These are phyloP conservation scores for Tremella mesenterica DNA, from an alignment of 768 basidiomycete species.

Conservation along the genomic window DNA sequence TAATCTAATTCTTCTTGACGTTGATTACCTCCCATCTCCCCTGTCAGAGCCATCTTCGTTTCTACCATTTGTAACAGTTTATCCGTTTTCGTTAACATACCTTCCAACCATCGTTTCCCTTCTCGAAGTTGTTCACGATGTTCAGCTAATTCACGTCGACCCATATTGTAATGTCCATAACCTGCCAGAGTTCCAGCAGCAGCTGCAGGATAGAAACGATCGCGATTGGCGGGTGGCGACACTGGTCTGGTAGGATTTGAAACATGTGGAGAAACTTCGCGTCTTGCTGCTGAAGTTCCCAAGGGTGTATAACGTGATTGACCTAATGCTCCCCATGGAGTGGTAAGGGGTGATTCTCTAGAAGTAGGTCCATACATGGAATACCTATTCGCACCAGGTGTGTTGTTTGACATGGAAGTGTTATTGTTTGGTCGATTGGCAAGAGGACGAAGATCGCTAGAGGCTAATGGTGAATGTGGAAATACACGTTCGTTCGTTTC, in stretches of 20 bases:
- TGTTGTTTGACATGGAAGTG: not conserved
- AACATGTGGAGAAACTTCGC: not conserved
- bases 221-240: constrained; percentile 3
- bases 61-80: constrained; percentile 38
- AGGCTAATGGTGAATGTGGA: constrained; percentile 17
- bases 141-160: constrained; percentile 36
- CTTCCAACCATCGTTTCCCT: constrained; percentile 42
- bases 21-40: not conserved
- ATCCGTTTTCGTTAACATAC: constrained; percentile 37
- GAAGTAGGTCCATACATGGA: constrained; percentile 30
- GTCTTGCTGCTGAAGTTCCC: not conserved
- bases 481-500: constrained; percentile 20
- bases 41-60: constrained; percentile 34
- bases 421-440: not conserved
- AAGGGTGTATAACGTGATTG: not conserved
- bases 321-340: constrained; percentile 20
- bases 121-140: constrained; percentile 43
- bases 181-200: constrained; percentile 8
- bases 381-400: constrained; percentile 16
- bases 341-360: constrained; percentile 14
- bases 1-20: constrained; percentile 31
- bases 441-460: not conserved
- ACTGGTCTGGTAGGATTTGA: not conserved
- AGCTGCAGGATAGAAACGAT: not conserved
- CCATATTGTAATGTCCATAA: constrained; percentile 27